Evolutionary conservation across 768 basidiomycete genomes (phyloP).

Genomic region (Xanthoconium stramineum): DNA sequence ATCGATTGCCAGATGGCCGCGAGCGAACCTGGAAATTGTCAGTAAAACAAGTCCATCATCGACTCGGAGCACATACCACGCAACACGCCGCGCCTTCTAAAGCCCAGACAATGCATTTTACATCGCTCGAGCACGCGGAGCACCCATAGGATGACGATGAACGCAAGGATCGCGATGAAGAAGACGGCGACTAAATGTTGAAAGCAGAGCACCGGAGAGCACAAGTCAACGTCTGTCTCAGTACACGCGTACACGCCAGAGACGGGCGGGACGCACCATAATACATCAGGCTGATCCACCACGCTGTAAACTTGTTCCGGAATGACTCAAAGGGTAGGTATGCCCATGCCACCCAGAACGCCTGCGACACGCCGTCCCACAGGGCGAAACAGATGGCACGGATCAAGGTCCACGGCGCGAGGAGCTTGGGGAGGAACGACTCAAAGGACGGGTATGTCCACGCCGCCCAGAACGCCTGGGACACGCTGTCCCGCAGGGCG

Average conservation of each 20-base stretch:
- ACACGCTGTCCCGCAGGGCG: constrained; percentile 4
- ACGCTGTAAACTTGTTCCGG: constrained; percentile 9
- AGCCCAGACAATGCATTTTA: not conserved
- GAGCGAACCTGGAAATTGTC: constrained; percentile 6
- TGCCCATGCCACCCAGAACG: too few species aligned
- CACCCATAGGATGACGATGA: constrained; percentile 4
- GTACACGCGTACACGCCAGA: not conserved
- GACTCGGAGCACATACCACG: constrained; percentile 7
- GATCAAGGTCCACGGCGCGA: too few species aligned
- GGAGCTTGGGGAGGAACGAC: too few species aligned
- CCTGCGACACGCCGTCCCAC: too few species aligned
- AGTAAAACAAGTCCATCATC: not conserved
- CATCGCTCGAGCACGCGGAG: not conserved
- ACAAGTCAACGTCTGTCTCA: not conserved
- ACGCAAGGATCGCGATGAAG: constrained; percentile 14
- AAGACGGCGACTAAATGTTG: constrained; percentile 1
- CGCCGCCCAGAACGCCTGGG: not conserved
- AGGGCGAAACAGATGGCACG: too few species aligned
- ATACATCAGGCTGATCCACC: constrained; percentile 5
- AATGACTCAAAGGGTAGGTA: not conserved
- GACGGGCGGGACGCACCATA: constrained; percentile 8
- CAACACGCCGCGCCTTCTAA: not conserved
- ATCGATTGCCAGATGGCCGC: constrained; percentile 21
- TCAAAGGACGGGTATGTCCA: constrained; percentile 26
- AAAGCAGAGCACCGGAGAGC: too few species aligned